Evolutionary conservation across 176 grass and related monocot species (phyloP).

Genomic region (Avena insularis): DNA sequence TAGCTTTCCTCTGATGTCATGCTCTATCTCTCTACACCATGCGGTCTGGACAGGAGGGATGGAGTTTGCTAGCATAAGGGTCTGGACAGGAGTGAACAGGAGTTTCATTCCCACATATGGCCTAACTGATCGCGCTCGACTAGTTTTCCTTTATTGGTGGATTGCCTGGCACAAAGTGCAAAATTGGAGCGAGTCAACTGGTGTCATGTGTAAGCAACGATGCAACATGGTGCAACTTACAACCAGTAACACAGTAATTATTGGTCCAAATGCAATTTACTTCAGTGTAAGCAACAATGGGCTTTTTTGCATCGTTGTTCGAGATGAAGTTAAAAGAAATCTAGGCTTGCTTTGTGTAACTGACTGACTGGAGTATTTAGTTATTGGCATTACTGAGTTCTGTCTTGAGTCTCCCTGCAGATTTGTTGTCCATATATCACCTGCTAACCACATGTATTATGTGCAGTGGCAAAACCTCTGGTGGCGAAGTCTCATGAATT

Average conservation of each 20-base stretch:
- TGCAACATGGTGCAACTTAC: neutral
- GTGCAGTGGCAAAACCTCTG: conserved; percentile 93
- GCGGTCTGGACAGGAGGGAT: neutral
- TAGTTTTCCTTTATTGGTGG: neutral
- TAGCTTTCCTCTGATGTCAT: neutral
- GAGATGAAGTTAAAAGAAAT: neutral
- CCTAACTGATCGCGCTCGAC: neutral
- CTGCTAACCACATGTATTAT: conserved; percentile 32
- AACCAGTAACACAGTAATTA: neutral
- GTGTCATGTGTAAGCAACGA: neutral
- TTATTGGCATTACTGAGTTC: conserved; percentile 8
- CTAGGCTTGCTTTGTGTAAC: neutral
- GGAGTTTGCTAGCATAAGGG: conserved; percentile 1
- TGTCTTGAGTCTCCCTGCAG: neutral
- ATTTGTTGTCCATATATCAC: neutral
- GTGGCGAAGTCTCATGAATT: conserved; percentile 88
- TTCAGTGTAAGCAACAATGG: neutral
- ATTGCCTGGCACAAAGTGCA: conserved; percentile 4
- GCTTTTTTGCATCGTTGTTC: neutral
- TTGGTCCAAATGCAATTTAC: neutral
- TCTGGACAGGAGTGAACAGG: neutral
- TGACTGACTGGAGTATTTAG: neutral
- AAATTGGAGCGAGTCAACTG: neutral
- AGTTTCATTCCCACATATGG: neutral
- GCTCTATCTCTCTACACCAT: neutral